These are phyloP conservation scores for Pilasporangium apinafurcum DNA, from an alignment of 352 stramenopile species.

Conservation along the genomic window DNA sequence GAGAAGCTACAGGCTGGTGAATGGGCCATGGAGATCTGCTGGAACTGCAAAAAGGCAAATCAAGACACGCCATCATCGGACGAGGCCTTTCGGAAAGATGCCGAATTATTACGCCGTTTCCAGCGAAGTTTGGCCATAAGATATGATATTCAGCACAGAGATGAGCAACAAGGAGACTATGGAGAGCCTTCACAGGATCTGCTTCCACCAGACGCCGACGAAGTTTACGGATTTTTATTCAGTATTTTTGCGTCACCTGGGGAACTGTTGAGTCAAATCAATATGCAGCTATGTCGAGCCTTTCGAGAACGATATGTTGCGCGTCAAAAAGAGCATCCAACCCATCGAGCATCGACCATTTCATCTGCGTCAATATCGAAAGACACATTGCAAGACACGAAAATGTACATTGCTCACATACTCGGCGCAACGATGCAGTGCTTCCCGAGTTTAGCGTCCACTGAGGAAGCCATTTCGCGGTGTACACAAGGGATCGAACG, in stretches of 20 bases:
- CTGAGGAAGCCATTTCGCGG: conserved; percentile 29
- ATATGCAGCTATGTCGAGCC: conserved; percentile 38
- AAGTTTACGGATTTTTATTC: conserved; percentile 59
- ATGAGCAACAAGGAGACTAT: neutral
- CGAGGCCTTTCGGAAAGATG: conserved; percentile 47
- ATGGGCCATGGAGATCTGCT: conserved; percentile 71
- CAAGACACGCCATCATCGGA: conserved; percentile 31
- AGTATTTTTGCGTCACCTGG: conserved; percentile 37
- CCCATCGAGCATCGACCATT: too few relatives aligned
- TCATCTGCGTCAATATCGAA: too few relatives aligned
- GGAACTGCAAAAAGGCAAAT: conserved; percentile 51
- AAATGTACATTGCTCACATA: conserved; percentile 63
- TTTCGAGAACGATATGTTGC: conserved; percentile 30
- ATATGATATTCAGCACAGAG: neutral
- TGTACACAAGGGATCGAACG: conserved; percentile 54
- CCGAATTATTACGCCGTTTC: conserved; percentile 45
- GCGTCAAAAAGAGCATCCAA: conserved; percentile 12
- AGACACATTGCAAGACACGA: conserved; percentile 57
- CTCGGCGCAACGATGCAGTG: conserved; percentile 50
- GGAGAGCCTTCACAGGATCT: neutral
- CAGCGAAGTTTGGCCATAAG: too few relatives aligned
- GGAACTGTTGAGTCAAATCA: conserved; percentile 61
- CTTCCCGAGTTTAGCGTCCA: conserved; percentile 53
- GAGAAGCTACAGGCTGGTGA: conserved; percentile 39
- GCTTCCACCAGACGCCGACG: conserved; percentile 20